Base-by-base conservation (phyloP, 106 monocot genomes). In the Allium sativum region DNA sequence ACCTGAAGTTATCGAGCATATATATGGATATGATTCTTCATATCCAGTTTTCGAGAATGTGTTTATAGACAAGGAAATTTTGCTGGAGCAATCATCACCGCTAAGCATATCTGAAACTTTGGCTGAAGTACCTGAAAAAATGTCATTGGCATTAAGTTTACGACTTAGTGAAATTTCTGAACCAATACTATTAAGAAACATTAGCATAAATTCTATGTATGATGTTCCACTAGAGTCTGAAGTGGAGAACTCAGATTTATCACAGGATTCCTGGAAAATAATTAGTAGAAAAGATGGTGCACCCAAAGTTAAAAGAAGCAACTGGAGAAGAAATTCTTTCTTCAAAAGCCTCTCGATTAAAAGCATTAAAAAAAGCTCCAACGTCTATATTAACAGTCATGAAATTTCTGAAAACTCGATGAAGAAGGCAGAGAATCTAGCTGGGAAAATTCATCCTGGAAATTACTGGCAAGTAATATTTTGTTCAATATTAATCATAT, bases 401-500 rank as follows among this genome's bases (percentile, higher is more conserved):
- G 73, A 62, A 61, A 72, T 99, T 45, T 70, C 98, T 61, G 98
- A 92, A 59, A 82, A 85, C 31, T 56, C 79, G 18, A 64, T 92
- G 44, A 99, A 83, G 76, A 99, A 82, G 82, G 98, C 88, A 48
- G 98, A 99, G 70, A 91, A 92, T 55, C 73, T 67, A 63, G 88
- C 98, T 53, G 98, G 98, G 20, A 73, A 78, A 13, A 85, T 99
- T 56, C 73, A 82, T 81, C 77, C 92, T 51, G 98, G 92, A 64
- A 80, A 85, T 12, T 99, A 83, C 69, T 99, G 98, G 98, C 92
- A 85, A 31, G 31, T 31, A 2, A 31, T 31, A 2, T 31, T 3
- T 31, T 31, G 31, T 31, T 31, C 31, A 31, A 31, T 31, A 31
- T 31, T 31, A 31, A 31, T 31, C 31, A 31, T 31, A 2, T 5